Base-by-base conservation (phyloP, 2,329 filamentous ascomycete species). In the Sporothrix phasma region DNA sequence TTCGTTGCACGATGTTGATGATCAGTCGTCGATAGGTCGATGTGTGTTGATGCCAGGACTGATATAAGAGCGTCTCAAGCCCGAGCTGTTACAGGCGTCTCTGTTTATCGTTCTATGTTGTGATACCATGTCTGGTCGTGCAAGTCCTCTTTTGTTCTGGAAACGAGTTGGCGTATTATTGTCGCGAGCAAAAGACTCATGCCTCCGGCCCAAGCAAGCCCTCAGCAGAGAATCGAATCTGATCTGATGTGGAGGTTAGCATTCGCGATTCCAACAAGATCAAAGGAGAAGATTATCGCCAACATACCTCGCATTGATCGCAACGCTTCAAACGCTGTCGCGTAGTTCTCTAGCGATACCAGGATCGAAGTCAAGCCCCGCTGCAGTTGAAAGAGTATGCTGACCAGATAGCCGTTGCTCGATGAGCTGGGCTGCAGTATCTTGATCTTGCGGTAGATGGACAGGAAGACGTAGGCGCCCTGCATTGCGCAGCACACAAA, bases 401-500 rank as follows among this genome's bases (percentile, higher is more conserved):
- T 76, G 26, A 69, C 65, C 15, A 70, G 66, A n/a, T 69, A 65
- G 69, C 68, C 37, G 66, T 65, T 69, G 63, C 68, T 69, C 53
- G 43, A 29, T 6, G 22, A 3, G 17, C 34, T 31, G 19, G 22
- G 34, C 63, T 76, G 76, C 67, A 75, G 68, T 34, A 75, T 74
- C 64, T 74, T 73, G 1, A 74, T 78, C 70, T 75, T 76, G 47
- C 75, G 73, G 67, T 75, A 74, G 54, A 79, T 73, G 73, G 77
- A 78, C 41, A 78, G 71, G 59, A 79, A 71, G 17, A 76, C 74
- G 61, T 79, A 79, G 8, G 75, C 76, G 64, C 74, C 76, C 69
- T 79, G 77, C 77, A 79, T 79, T 5, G 77, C 77, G 62, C 77
- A 78, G 66, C 77, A 78, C 24, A 76, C 76, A 61, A 77, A 79